Conservation (phyloP, 1,139 yeast species). For the Pneumocystis jirovecii region DNA sequence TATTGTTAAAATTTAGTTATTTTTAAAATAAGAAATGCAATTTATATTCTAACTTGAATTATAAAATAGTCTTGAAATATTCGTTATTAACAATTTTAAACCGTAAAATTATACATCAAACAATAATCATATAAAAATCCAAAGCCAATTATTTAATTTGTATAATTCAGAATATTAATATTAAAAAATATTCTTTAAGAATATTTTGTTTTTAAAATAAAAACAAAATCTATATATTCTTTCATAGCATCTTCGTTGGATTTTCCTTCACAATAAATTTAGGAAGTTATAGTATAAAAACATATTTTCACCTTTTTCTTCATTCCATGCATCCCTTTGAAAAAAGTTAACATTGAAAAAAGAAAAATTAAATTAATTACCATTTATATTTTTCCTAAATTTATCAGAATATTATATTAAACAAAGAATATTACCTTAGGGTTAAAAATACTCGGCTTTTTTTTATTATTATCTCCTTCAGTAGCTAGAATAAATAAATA, state of each 20-base stretch:
- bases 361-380: not conserved
- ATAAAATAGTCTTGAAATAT: too few species aligned
- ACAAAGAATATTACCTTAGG: not conserved
- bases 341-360: not conserved
- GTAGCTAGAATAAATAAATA: not conserved
- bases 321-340: not conserved
- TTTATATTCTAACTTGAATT: not conserved
- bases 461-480: not conserved
- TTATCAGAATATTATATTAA: not conserved
- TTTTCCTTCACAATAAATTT: not conserved
- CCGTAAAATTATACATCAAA: not conserved
- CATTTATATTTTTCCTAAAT: not conserved
- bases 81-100: not conserved
- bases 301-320: not conserved
- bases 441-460: not conserved
- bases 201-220: slow-evolving; percentile 45
- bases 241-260: slow-evolving; percentile 83
- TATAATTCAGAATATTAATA: too few species aligned
- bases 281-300: not conserved
- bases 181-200: not conserved
- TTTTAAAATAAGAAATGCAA: too few species aligned
- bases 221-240: slow-evolving; percentile 63
- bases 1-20: too few species aligned
- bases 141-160: not conserved
- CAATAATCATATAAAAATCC: not conserved